Conservation (phyloP, 352 stramenopile species). For the Globisporangium viniferum region DNA sequence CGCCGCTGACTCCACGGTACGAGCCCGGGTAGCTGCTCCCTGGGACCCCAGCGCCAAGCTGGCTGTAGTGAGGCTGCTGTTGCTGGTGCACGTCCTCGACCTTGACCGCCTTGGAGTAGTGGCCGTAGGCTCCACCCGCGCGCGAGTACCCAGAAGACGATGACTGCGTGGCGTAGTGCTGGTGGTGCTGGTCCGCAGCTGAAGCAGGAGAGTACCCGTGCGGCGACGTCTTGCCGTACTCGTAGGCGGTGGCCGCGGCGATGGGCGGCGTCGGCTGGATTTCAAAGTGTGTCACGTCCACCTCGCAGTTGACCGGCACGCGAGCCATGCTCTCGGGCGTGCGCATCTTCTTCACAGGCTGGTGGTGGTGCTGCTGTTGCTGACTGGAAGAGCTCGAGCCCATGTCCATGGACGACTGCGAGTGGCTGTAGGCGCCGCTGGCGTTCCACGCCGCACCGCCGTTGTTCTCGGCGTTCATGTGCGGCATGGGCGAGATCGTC, state of each 20-base stretch:
- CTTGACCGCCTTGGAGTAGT: conserved; percentile 18
- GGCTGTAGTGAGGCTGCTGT: conserved; percentile 1
- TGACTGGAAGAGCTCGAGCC: neutral
- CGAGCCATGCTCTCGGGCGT: conserved; percentile 32
- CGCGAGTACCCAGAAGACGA: conserved; percentile 10
- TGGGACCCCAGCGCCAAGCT: neutral
- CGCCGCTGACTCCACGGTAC: conserved; percentile 1
- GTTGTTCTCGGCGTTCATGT: conserved; percentile 10
- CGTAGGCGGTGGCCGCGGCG: conserved; percentile 12
- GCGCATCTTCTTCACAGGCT: conserved; percentile 49
- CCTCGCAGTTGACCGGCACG: conserved; percentile 9
- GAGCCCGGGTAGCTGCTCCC: conserved; percentile 4
- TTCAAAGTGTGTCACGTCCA: conserved; percentile 14
- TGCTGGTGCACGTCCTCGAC: conserved; percentile 10
- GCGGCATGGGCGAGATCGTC: conserved; percentile 40
- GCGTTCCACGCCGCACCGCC: conserved; percentile 24
- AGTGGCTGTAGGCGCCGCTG: conserved; percentile 5
- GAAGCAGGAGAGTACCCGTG: conserved; percentile 14
- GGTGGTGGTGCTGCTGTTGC: conserved; percentile 22
- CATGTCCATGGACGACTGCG: conserved; percentile 3
- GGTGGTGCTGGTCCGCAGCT: conserved; percentile 8
- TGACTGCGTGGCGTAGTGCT: conserved; percentile 7
- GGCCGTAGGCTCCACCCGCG: conserved; percentile 3
- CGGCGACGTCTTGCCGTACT: conserved; percentile 22
- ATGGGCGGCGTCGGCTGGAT: conserved; percentile 18